Evolutionary conservation across 805 yeast genomes (phyloP).

Genomic region (Cephaloascus albidus): DNA sequence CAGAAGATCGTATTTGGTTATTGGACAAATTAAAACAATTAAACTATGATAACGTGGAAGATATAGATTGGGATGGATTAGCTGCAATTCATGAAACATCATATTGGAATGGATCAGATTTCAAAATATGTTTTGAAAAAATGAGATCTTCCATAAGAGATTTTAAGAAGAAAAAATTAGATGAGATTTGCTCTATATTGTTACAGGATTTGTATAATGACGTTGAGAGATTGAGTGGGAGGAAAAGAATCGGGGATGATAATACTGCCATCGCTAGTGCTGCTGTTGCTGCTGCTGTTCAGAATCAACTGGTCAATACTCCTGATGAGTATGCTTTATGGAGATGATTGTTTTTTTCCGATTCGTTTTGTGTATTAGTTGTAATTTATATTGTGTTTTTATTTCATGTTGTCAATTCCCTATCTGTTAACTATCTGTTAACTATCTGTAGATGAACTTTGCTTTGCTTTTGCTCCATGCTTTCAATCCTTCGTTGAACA

Average conservation of each 20-base stretch:
- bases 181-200: conserved; percentile 17
- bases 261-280: conserved; percentile 1
- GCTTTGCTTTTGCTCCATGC: no score
- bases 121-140: conserved; percentile 51
- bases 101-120: conserved; percentile 53
- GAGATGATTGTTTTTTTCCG: background rate
- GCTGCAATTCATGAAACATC: conserved; percentile 28
- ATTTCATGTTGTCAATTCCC: no score
- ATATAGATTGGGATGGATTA: conserved; percentile 46
- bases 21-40: conserved; percentile 34
- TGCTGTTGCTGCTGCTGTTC: conserved; percentile 1
- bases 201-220: conserved; percentile 6
- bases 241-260: background rate
- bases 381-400: no score
- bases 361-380: background rate
- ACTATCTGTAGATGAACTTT: no score
- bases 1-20: conserved; percentile 42
- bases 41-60: conserved; percentile 28
- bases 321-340: background rate
- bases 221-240: conserved; percentile 1
- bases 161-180: conserved; percentile 25
- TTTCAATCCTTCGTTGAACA: no score
- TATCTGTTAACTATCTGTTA: no score
- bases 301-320: background rate
- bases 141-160: conserved; percentile 46